Percentiles rank a stretch among this genome's conserved stretches.
These are phyloP conservation scores for Gracilaria caudata DNA, from an alignment of 23 red algal species.

Conservation along the genomic window DNA sequence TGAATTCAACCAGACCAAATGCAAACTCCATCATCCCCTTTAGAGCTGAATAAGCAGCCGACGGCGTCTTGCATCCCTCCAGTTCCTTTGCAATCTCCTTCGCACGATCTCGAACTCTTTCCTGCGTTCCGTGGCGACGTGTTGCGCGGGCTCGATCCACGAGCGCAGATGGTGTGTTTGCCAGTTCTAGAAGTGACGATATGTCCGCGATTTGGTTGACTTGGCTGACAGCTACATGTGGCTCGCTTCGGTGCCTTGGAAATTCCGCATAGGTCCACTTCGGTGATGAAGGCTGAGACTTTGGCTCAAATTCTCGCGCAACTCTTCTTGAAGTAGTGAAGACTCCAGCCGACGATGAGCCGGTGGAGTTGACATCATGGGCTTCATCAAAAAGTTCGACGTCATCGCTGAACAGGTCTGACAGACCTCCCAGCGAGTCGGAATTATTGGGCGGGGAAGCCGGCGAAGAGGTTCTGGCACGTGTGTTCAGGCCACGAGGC, in stretches of 20 bases:
- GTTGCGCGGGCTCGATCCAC: neutral
- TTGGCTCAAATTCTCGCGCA: neutral
- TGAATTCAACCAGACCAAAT: slow-evolving; percentile 6
- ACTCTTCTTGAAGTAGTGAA: neutral
- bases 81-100: slow-evolving; percentile 14
- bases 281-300: slow-evolving; percentile 25
- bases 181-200: slow-evolving; percentile 7
- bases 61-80: neutral
- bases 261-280: neutral
- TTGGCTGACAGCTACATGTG: neutral
- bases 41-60: neutral
- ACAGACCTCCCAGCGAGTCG: neutral
- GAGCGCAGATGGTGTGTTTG: slow-evolving; percentile 15
- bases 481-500: neutral
- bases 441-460: neutral
- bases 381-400: slow-evolving; percentile 3
- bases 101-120: slow-evolving; percentile 17
- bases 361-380: neutral
- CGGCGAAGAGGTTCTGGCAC: slow-evolving; percentile 1
- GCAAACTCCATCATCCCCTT: slow-evolving; percentile 1
- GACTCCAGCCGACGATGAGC: neutral
- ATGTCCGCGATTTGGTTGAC: neutral
- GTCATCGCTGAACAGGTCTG: neutral
- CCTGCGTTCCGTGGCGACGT: neutral
- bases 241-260: neutral